Evolutionary conservation across 108 stramenopile species (phyloP), one percentile per base, ranked within the genome.

Genomic region (Fistulifera solaris): DNA sequence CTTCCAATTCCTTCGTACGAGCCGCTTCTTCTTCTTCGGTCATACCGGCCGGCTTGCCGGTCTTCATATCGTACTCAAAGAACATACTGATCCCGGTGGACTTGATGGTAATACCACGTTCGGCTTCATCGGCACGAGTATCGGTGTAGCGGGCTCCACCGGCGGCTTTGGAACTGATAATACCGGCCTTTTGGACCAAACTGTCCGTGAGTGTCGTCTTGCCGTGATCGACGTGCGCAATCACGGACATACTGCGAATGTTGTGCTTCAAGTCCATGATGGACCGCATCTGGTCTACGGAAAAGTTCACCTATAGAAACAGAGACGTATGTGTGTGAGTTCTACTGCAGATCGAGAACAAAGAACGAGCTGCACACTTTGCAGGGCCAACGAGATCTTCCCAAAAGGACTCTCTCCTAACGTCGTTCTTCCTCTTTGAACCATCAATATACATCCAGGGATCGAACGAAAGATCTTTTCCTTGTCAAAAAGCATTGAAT

Each of bases 181-280:
- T 98, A 39, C 99, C 99, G 23, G 99, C 99, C 90, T 99, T 99
- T 71, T 96, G 95, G 57, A 99, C 99, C 40, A 99, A 89, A 54
- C 97, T 98, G 71, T 99, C 99, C 26, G 99, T 98, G 21, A 99
- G 77, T 47, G 99, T 99, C 40, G 99, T 98, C 83, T 99, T 99
- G 54, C 99, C 99, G 95, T 99, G 99, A 63, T 99, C 99, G 68
- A 99, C 99, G 90, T 99, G 99, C 44, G 99, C 99, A 68, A 99
- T 99, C 62, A 99, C 99, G 61, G 90, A 93, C 97, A 99, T 97
- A 63, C 90, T 93, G 64, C 99, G 90, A 77, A 99, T 99, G 85
- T 99, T 98, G 93, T 97, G 90, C 81, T 98, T 98, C 78, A 95
- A 77, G 94, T 99, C 97, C 99, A 99, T 99, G 72, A 99, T 97